These are phyloP conservation scores for Viola odorata DNA, from an alignment of 345 rosid genomes.

Conservation along the genomic window DNA sequence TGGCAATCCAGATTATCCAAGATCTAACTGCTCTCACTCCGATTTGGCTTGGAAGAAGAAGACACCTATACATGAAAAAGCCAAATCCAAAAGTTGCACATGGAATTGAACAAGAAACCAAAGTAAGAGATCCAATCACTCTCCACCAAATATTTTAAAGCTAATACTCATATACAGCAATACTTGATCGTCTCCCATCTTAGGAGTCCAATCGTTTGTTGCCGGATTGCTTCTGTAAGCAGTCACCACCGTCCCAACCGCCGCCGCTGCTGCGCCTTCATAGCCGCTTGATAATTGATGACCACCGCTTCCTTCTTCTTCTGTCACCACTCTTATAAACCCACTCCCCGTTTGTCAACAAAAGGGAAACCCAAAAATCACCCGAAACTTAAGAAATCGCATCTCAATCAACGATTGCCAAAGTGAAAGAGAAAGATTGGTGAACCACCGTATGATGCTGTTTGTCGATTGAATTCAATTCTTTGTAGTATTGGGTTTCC, in stretches of 20 bases:
- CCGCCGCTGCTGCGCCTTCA: slow-evolving; percentile 4
- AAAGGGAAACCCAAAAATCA: slow-evolving; percentile 6
- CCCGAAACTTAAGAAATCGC: too few relatives aligned
- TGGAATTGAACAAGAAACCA: neutral
- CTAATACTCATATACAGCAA: neutral
- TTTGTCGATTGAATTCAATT: slow-evolving; percentile 54
- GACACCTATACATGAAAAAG: slow-evolving; percentile 39
- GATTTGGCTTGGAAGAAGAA: slow-evolving; percentile 45
- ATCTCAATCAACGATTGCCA: too few relatives aligned
- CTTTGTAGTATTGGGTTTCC: slow-evolving; percentile 58
- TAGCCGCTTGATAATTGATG: slow-evolving; percentile 10
- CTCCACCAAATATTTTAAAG: too few relatives aligned
- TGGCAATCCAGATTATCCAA: too few relatives aligned
- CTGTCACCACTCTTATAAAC: slow-evolving; percentile 44
- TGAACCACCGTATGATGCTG: slow-evolving; percentile 56
- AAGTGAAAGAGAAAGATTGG: neutral
- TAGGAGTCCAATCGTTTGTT: slow-evolving; percentile 70
- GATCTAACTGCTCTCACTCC: slow-evolving; percentile 46
- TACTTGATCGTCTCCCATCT: slow-evolving; percentile 31
- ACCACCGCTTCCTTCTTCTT: slow-evolving; percentile 30
- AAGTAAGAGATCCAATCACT: neutral
- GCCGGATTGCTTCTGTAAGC: slow-evolving; percentile 56
- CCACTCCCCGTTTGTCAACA: slow-evolving; percentile 64
- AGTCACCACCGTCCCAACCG: neutral
- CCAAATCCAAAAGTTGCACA: too few relatives aligned